phyloP scores from a whole-genome alignment of 2,329 filamentous ascomycete genomes.

The Cercospora janseana region DNA sequence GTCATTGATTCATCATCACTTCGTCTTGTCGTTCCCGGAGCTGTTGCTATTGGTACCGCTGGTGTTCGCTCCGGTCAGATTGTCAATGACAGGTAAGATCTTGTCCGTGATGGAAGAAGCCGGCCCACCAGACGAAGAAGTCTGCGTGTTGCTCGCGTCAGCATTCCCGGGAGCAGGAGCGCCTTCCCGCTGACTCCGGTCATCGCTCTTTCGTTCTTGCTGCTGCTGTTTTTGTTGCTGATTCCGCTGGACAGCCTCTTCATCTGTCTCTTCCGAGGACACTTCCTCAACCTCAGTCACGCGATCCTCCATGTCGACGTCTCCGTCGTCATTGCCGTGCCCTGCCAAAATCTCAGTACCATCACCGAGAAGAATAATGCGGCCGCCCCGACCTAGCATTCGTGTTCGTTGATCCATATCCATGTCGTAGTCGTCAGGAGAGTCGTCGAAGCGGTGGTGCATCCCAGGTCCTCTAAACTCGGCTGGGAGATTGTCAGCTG shows the following conservation, averaged over 20 bases:
- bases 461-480: constrained; percentile 53
- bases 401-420: constrained; percentile 68
- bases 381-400: constrained; percentile 66
- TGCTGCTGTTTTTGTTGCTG: constrained; percentile 58
- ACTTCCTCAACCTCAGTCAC: constrained; percentile 52
- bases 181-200: constrained; percentile 49
- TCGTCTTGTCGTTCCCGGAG: constrained; percentile 22
- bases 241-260: constrained; percentile 75
- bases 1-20: no score
- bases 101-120: constrained; percentile 29
- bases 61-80: constrained; percentile 15
- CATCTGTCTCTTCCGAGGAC: constrained; percentile 71
- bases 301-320: constrained; percentile 91
- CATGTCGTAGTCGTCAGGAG: constrained; percentile 65
- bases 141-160: constrained; percentile 33
- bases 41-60: background rate
- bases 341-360: constrained; percentile 89
- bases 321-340: constrained; percentile 53
- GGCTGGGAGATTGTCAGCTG: constrained; percentile 40
- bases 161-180: constrained; percentile 48
- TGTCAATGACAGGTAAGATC: constrained; percentile 12
- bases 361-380: constrained; percentile 92
- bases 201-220: constrained; percentile 28
- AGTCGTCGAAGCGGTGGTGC: constrained; percentile 52
- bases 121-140: constrained; percentile 9